phyloP scores from a whole-genome alignment of 345 rosid species.

The Lumnitzera littorea region DNA sequence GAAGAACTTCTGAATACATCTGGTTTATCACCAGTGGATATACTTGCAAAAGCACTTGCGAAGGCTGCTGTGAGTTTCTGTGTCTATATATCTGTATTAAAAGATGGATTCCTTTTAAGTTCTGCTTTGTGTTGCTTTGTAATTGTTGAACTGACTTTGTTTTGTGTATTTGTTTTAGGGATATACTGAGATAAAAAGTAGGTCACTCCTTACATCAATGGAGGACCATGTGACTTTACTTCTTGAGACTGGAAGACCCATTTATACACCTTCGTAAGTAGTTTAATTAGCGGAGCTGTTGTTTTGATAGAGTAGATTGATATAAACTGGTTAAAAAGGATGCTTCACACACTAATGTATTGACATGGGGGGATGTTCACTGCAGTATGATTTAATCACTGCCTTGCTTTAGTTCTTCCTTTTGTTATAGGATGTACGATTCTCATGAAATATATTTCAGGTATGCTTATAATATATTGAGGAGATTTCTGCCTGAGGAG shows the following conservation, averaged over 20 bases:
- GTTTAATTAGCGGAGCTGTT: not conserved
- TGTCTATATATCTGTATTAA: not conserved
- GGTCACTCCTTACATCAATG: conserved; percentile 83
- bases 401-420: too few species aligned
- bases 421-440: too few species aligned
- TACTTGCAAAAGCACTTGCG: conserved; percentile 94
- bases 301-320: not conserved
- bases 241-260: conserved; percentile 68
- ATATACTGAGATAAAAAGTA: conserved; percentile 76
- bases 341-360: too few species aligned
- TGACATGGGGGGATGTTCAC: too few species aligned
- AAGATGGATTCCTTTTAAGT: not conserved
- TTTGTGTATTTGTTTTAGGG: conserved; percentile 44
- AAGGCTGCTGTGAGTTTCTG: conserved; percentile 65
- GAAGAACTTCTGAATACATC: conserved; percentile 64
- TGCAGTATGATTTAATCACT: too few species aligned
- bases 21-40: conserved; percentile 68
- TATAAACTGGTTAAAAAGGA: not conserved
- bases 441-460: conserved; percentile 22
- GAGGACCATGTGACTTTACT: conserved; percentile 78
- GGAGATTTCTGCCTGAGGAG: conserved; percentile 88
- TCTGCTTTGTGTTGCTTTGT: not conserved
- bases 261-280: conserved; percentile 70
- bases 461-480: conserved; percentile 52
- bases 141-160: not conserved